Evolutionary conservation across 768 basidiomycete species (phyloP).

Genomic region (Boletus rubroflammeus): DNA sequence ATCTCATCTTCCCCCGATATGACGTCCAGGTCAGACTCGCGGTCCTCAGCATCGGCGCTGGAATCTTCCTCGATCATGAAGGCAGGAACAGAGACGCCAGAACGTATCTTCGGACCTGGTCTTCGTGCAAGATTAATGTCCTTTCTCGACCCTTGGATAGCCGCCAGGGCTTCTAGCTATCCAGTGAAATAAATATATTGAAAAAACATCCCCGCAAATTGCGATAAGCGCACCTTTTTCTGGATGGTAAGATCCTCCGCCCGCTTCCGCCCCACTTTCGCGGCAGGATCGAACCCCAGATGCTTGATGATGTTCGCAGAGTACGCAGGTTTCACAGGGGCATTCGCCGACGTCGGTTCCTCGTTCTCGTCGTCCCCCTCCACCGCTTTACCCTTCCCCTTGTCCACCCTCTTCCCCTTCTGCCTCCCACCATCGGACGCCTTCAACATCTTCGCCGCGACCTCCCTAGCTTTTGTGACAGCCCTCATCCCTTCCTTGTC

Average conservation of each 20-base stretch:
- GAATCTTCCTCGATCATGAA: constrained; percentile 24
- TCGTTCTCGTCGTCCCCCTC: constrained; percentile 10
- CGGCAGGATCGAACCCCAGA: constrained; percentile 77
- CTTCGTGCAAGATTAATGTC: constrained; percentile 57
- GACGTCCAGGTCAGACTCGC: constrained; percentile 13
- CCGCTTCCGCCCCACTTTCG: constrained; percentile 47
- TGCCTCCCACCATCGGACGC: constrained; percentile 15
- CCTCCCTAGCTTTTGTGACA: constrained; percentile 59
- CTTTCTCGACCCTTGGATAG: constrained; percentile 47
- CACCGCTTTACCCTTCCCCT: constrained; percentile 10
- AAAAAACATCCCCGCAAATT: background rate
- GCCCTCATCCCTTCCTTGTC: constrained; percentile 68
- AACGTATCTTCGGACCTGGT: constrained; percentile 62
- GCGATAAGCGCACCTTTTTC: constrained; percentile 49
- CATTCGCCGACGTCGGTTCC: constrained; percentile 14
- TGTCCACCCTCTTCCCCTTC: constrained; percentile 15
- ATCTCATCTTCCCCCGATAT: constrained; percentile 10
- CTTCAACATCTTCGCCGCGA: constrained; percentile 29
- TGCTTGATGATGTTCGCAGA: constrained; percentile 64
- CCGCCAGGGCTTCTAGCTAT: constrained; percentile 57
- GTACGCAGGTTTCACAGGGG: constrained; percentile 47
- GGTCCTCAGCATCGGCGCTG: background rate
- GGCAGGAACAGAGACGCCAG: constrained; percentile 46
- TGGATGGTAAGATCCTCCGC: constrained; percentile 40
- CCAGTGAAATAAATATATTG: background rate